phyloP scores from a whole-genome alignment of 345 rosid genomes.

The Punica granatum region DNA sequence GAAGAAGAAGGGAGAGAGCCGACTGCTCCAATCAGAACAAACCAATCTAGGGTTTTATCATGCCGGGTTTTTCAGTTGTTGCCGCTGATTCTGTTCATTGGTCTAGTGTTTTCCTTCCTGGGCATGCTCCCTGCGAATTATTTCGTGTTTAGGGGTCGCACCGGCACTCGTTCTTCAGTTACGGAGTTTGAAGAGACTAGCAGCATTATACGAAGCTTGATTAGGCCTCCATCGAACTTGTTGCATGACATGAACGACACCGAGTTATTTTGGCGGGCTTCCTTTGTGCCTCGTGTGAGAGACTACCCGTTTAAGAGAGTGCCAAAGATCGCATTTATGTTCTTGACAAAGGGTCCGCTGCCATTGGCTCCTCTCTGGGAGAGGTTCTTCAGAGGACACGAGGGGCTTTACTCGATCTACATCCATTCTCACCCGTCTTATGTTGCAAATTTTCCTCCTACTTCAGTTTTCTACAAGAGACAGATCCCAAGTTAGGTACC shows the following conservation, averaged over 20 bases:
- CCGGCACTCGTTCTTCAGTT: no score
- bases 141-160: no score
- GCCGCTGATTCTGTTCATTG: no score
- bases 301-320: slow-evolving; percentile 31
- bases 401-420: slow-evolving; percentile 33
- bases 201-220: no score
- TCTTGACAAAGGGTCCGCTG: slow-evolving; percentile 39
- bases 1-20: no score
- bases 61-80: no score
- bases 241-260: slow-evolving; percentile 26
- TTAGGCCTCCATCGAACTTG: slow-evolving; percentile 13
- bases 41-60: no score
- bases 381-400: slow-evolving; percentile 34
- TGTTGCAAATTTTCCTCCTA: slow-evolving; percentile 16
- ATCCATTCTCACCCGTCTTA: slow-evolving; percentile 27
- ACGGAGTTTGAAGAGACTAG: no score
- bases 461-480: slow-evolving; percentile 37
- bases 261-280: slow-evolving; percentile 44
- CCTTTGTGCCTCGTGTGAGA: slow-evolving; percentile 27
- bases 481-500: slow-evolving; percentile 45
- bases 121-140: no score
- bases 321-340: slow-evolving; percentile 47
- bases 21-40: no score
- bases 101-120: no score
- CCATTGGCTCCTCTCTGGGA: slow-evolving; percentile 41